Evolutionary conservation across 106 monocot genomes (phyloP).

Genomic region (Dioscorea zingiberensis): DNA sequence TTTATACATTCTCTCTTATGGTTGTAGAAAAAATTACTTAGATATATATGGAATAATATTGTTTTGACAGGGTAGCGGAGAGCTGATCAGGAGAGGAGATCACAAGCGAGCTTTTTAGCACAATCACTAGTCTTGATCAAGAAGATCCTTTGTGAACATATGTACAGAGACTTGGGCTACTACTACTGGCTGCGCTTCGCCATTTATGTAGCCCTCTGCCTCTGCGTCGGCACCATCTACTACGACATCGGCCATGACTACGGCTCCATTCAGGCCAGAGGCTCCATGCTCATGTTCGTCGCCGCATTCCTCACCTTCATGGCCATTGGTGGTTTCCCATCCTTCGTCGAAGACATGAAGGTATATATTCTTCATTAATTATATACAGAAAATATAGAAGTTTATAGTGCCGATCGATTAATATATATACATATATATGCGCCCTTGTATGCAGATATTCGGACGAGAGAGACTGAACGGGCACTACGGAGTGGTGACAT

Average conservation of each 20-base stretch:
- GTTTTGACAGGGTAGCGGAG: no score
- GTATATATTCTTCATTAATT: no score
- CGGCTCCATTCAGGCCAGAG: conserved; percentile 12
- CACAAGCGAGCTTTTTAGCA: conserved; percentile 13
- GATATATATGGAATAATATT: no score
- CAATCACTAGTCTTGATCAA: conserved; percentile 20
- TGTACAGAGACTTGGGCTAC: conserved; percentile 29
- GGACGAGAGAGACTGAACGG: no score
- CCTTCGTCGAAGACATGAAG: background rate
- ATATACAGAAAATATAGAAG: no score
- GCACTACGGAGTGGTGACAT: no score
- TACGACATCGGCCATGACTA: conserved; percentile 7
- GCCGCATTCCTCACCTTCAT: conserved; percentile 24
- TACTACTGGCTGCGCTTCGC: conserved; percentile 33
- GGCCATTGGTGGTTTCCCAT: conserved; percentile 33
- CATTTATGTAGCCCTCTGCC: conserved; percentile 24
- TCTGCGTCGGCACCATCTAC: conserved; percentile 32
- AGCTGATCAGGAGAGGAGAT: no score
- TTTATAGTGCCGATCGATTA: no score
- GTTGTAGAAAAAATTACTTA: no score
- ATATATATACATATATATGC: no score
- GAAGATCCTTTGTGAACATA: conserved; percentile 17
- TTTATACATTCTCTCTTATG: no score
- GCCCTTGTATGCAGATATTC: no score
- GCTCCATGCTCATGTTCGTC: conserved; percentile 19